Evolutionary conservation across 225 moss, liverwort and hornwort species (phyloP).

Genomic region (Anthoceros angustus): DNA sequence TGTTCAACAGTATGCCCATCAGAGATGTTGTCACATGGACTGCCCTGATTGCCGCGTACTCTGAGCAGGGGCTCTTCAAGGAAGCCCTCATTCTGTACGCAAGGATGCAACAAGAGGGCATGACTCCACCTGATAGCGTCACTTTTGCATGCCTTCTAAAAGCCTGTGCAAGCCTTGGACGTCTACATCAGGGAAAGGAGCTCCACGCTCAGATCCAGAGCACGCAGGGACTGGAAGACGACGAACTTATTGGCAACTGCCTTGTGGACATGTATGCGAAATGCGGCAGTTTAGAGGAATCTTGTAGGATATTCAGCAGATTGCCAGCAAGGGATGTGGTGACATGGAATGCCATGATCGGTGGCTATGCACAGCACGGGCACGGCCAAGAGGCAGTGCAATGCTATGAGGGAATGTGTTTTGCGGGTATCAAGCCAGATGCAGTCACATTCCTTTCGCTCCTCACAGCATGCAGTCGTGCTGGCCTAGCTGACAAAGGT

Average conservation of each 20-base stretch:
- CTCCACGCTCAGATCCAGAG: not conserved
- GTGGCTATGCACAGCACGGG: not conserved
- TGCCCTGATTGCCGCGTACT: not conserved
- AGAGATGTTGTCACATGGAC: slow-evolving; percentile 1
- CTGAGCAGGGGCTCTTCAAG: too few species aligned
- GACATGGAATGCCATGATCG: not conserved
- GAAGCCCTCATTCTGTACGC: too few species aligned
- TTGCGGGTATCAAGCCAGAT: not conserved
- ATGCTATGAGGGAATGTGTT: not conserved
- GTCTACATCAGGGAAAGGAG: not conserved
- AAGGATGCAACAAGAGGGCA: not conserved
- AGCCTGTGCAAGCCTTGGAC: not conserved
- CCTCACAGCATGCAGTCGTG: not conserved
- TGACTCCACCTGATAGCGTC: not conserved
- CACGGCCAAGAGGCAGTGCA: not conserved
- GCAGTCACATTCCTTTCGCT: not conserved
- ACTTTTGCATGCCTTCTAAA: not conserved
- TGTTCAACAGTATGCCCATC: not conserved
- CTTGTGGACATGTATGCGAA: not conserved
- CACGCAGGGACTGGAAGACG: not conserved
- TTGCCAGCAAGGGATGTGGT: not conserved
- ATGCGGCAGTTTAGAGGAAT: not conserved
- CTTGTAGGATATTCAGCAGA: not conserved
- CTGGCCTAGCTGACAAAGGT: not conserved
- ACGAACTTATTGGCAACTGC: not conserved